phyloP scores from a whole-genome alignment of 164 flowering plant genomes.

The Nymphaea colorata region DNA sequence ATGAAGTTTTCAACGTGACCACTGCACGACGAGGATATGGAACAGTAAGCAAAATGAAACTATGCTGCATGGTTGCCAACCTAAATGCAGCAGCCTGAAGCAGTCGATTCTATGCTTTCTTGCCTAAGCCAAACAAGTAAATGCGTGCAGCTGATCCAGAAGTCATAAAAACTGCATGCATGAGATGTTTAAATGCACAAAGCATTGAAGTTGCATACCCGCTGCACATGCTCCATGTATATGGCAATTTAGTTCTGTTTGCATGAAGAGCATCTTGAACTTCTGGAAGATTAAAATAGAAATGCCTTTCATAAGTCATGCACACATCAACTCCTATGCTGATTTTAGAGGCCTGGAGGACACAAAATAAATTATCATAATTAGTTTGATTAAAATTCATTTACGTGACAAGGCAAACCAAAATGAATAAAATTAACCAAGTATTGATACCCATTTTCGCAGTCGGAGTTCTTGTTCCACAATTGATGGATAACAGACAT shows the following conservation, averaged over 20 bases:
- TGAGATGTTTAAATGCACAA: too few species aligned
- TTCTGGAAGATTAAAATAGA: conserved; percentile 86
- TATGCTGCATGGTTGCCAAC: too few species aligned
- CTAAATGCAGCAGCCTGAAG: too few species aligned
- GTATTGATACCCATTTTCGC: conserved; percentile 41
- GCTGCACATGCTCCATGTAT: conserved; percentile 88
- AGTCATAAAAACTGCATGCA: too few species aligned
- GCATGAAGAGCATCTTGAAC: conserved; percentile 97
- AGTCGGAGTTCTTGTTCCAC: conserved; percentile 88
- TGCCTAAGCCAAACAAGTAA: too few species aligned
- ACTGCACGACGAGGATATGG: too few species aligned
- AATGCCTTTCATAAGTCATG: conserved; percentile 62
- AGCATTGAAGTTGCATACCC: conserved; percentile 21
- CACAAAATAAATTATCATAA: not conserved
- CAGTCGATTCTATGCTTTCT: too few species aligned
- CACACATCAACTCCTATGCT: conserved; percentile 95
- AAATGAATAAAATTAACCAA: not conserved
- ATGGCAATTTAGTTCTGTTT: conserved; percentile 67
- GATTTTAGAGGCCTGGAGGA: conserved; percentile 64
- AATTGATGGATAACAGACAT: conserved; percentile 84
- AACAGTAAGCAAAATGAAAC: too few species aligned
- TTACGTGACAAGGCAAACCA: not conserved
- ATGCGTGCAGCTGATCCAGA: too few species aligned
- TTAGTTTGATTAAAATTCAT: not conserved
- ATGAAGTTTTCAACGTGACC: too few species aligned